Base-by-base conservation (phyloP, 2,329 filamentous ascomycete species). In the Trichophyton simii region DNA sequence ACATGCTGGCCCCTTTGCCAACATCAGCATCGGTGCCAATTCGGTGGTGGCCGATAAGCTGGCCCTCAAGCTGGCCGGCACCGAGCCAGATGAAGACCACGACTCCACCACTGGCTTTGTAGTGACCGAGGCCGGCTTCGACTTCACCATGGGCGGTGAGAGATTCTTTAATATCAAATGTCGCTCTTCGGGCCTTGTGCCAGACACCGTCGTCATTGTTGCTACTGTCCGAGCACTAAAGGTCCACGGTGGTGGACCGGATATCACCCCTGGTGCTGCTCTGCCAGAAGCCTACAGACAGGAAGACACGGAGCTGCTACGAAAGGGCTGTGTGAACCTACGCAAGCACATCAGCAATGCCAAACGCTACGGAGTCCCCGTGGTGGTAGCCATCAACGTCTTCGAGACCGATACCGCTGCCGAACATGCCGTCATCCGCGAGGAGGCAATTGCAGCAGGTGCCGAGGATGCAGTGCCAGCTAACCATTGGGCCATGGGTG, bases 91-190 rank as follows among this genome's bases (percentile, higher is more conserved):
- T 66, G 94, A 97, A 78, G 84, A 95, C 68, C 83, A 91, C 70
- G 80, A 84, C 58, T 79, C 86, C 67, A 92, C 94, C 80, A 84
- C 88, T 34, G 94, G 94, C 8, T 97, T 94, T 69, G 92, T 96
- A 22, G 86, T 99, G 42, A 99, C 94, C 1, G 94, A 99, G 76
- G 92, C 94, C 60, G 94, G 94, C 8, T 99, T 99, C 75, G 94
- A 99, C 76, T 99, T 99, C 78, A 97, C 94, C 69, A 99, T 99
- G 94, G 94, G 94, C 66, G 94, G 94, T 65, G 94, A 99, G 82
- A 88, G 94, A 59, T 99, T 99, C 82, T 97, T 99, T 85, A 97
- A 99, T 80, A 97, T 99, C 81, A 99, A 99, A 82, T 97, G 94
- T 79, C 88, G 94, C 63, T 88, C 91, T 8, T 96, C 92, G 4